Conservation (phyloP, 371 early-diverging fungal species). For the Mucor indicus region DNA sequence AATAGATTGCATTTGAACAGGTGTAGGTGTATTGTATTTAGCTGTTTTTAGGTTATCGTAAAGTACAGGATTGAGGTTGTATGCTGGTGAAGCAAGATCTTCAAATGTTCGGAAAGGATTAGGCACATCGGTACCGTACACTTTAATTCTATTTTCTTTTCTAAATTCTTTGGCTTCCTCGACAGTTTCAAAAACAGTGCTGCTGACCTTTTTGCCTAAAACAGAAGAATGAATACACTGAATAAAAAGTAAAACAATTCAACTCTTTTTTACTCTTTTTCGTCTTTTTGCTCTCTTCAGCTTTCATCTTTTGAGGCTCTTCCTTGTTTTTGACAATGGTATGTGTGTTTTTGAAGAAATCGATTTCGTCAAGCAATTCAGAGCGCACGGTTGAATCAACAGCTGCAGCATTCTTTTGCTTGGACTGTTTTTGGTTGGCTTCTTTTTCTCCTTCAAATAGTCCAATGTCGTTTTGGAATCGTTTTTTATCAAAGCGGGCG, state of each 20-base stretch:
- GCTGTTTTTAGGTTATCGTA: conserved; percentile 59
- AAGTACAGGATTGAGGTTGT: conserved; percentile 66
- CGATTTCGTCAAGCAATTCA: conserved; percentile 42
- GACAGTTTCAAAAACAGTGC: conserved; percentile 22
- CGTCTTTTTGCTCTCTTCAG: not conserved
- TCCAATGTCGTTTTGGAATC: conserved; percentile 71
- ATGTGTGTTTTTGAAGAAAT: conserved; percentile 42
- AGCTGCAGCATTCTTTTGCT: conserved; percentile 31
- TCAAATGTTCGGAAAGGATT: conserved; percentile 79
- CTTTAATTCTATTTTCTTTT: conserved; percentile 72
- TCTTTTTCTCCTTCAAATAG: conserved; percentile 58
- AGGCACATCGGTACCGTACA: conserved; percentile 86
- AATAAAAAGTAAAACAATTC: not conserved
- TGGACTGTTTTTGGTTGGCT: conserved; percentile 13
- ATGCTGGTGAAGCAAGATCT: conserved; percentile 69
- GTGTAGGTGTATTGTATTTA: conserved; percentile 87
- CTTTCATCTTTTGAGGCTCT: not conserved
- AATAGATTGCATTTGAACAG: conserved; percentile 94
- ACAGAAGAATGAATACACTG: not conserved
- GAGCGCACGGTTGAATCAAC: conserved; percentile 34
- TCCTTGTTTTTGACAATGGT: conserved; percentile 13
- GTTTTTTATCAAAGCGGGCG: conserved; percentile 77
- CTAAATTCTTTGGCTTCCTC: conserved; percentile 52
- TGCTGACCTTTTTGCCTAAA: not conserved
- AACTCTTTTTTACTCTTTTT: not conserved